Conservation (phyloP, 495 filamentous ascomycete species). For the Podospora didyma region DNA sequence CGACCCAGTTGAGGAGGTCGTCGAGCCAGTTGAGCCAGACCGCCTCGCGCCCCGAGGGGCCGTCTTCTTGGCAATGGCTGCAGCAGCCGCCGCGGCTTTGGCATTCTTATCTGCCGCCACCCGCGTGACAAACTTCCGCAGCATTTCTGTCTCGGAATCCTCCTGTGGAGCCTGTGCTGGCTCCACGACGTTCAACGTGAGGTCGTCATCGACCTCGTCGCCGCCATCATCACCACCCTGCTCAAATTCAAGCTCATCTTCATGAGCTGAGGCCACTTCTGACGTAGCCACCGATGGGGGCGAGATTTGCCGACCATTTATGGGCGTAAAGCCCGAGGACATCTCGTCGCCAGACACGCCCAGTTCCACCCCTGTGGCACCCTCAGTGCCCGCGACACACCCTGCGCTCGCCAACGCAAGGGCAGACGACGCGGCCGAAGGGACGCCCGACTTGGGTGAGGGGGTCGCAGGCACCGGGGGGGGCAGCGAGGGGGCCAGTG, state of each 20-base stretch:
- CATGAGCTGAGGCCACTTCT: neutral
- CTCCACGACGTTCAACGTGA: conserved; percentile 13
- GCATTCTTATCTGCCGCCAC: conserved; percentile 43
- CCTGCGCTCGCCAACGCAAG: too few species aligned
- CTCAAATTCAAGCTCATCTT: neutral
- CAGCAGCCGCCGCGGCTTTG: conserved; percentile 30
- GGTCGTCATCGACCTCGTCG: conserved; percentile 17
- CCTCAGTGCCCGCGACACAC: too few species aligned
- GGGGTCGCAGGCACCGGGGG: neutral
- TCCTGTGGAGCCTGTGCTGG: conserved; percentile 20
- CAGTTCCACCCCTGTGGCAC: too few species aligned
- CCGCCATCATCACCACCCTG: neutral
- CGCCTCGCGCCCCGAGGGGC: too few species aligned
- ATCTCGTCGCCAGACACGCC: too few species aligned
- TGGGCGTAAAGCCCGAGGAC: conserved; percentile 32
- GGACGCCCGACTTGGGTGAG: too few species aligned
- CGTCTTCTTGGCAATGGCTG: too few species aligned
- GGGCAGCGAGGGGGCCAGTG: neutral
- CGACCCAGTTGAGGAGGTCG: conserved; percentile 23
- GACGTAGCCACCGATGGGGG: neutral
- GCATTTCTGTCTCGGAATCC: conserved; percentile 41
- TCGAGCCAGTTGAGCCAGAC: conserved; percentile 20
- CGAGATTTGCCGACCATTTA: conserved; percentile 23
- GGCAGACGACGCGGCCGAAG: too few species aligned
- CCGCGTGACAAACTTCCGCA: conserved; percentile 41